Conservation (phyloP, 2,329 filamentous ascomycete genomes). For the Whalleya microplaca region DNA sequence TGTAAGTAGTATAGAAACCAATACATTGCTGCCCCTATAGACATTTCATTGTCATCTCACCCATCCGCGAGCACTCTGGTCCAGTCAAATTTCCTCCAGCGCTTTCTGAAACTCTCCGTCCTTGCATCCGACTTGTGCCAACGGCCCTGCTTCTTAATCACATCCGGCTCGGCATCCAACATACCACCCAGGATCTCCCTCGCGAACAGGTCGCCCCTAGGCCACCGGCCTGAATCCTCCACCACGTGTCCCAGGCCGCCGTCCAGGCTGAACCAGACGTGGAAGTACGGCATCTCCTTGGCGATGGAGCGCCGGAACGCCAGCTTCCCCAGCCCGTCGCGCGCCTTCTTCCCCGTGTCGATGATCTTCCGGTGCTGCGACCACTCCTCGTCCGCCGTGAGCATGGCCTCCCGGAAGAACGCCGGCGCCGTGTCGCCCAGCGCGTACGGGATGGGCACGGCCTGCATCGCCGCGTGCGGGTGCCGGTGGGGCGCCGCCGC, state of each 20-base stretch:
- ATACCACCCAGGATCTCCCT: conserved; percentile 92
- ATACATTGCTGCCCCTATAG: no score
- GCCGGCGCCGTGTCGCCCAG: conserved; percentile 91
- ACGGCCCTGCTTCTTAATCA: conserved; percentile 87
- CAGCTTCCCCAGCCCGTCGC: conserved; percentile 72
- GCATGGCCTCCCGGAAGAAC: conserved; percentile 93
- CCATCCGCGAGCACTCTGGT: conserved; percentile 58
- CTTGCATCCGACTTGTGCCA: conserved; percentile 76
- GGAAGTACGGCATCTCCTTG: conserved; percentile 98
- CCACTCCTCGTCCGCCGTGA: conserved; percentile 90
- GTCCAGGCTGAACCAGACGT: conserved; percentile 93
- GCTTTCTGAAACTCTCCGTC: conserved; percentile 77
- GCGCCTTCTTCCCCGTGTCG: conserved; percentile 72
- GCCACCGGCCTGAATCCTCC: conserved; percentile 85
- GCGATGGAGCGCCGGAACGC: conserved; percentile 84
- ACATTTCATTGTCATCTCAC: conserved; percentile 5
- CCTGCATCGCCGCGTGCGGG: conserved; percentile 83
- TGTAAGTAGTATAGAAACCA: no score
- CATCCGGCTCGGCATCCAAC: conserved; percentile 77
- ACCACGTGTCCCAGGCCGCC: conserved; percentile 92
- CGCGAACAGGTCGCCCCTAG: conserved; percentile 88
- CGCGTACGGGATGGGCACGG: conserved; percentile 84
- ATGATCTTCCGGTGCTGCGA: conserved; percentile 93
- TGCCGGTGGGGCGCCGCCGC: conserved; percentile 79
- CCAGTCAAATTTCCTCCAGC: conserved; percentile 95